Evolutionary conservation across 192 early-diverging fungal genomes (phyloP), one percentile per base, ranked within the genome.

Genomic region (Entrophospora sp.): DNA sequence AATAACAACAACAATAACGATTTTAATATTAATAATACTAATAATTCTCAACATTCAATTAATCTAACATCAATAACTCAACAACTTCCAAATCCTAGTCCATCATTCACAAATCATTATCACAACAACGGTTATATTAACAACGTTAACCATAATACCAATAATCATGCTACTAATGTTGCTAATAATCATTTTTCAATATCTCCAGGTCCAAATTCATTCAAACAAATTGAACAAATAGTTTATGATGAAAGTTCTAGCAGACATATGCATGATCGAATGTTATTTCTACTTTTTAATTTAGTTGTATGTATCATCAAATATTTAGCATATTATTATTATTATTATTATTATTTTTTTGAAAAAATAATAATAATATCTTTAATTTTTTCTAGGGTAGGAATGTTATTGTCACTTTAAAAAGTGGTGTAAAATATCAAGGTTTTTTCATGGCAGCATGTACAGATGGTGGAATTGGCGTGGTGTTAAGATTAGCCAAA

Each of bases 251-350:
- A 74, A 25, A 45, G 49, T 16, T 66, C 73, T 6, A 30, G 56
- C 7, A 72, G 73, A 18, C 75, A 78, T 27, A 74, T 84, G 80
- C 86, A 88, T 31, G 83, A 87, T 37, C 75, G 84, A 28, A 79
- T 85, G 72, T 70, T 87, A 24, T 89, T 83, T 56, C 49, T 87
- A 27, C 72, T 90, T 35, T 73, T 78, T 18, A 82, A 84, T 69
- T 69, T 90, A 69, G 78, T 85, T 60, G 87, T 89, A 84, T 73
- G 79, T 72, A n/a, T n/a, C n/a, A n/a, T n/a, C n/a, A n/a, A n/a
- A n/a, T n/a, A n/a, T n/a, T n/a, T n/a, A n/a, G n/a, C n/a, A n/a
- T n/a, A n/a, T n/a, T n/a, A n/a, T n/a, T n/a, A n/a, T n/a, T n/a
- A n/a, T n/a, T n/a, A n/a, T n/a, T n/a, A n/a, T n/a, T n/a, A n/a